These are phyloP conservation scores for Gaeumannomyces sp. DNA, from an alignment of 2,329 filamentous ascomycete genomes.

Conservation along the genomic window DNA sequence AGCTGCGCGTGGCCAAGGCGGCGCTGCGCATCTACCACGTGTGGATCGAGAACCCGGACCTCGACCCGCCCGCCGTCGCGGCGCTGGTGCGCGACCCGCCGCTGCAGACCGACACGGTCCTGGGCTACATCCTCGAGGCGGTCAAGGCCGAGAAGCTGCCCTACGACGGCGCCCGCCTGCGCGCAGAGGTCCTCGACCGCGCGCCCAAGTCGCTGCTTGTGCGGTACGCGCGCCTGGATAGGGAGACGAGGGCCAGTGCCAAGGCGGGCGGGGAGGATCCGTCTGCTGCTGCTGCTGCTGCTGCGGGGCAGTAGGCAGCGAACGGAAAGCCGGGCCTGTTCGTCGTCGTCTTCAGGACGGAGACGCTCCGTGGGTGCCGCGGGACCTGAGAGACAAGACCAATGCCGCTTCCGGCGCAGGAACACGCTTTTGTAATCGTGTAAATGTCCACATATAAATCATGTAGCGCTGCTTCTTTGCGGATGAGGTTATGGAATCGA, in stretches of 20 bases:
- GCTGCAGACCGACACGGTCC: constrained; percentile 48
- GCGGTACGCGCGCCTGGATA: background rate
- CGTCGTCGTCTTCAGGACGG: too few species aligned
- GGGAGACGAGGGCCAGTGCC: background rate
- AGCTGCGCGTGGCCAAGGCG: constrained; percentile 20
- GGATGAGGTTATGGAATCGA: too few species aligned
- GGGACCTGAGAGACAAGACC: too few species aligned
- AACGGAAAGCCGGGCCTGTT: too few species aligned
- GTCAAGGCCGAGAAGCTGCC: constrained; percentile 45
- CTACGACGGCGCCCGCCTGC: constrained; percentile 40
- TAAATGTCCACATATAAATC: too few species aligned
- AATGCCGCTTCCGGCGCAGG: too few species aligned
- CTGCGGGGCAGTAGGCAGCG: too few species aligned
- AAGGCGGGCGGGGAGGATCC: too few species aligned
- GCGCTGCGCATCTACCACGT: constrained; percentile 55
- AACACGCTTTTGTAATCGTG: too few species aligned
- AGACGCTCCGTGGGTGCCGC: too few species aligned
- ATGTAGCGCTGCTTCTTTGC: too few species aligned
- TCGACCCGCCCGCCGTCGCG: constrained; percentile 45
- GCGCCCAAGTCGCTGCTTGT: background rate
- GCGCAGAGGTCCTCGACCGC: constrained; percentile 34
- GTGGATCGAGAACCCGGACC: constrained; percentile 49
- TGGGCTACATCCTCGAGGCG: constrained; percentile 51
- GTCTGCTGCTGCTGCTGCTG: background rate
- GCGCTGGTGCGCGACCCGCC: constrained; percentile 54